Evolutionary conservation across 1,284 basidiomycete species (phyloP), one percentile per base, ranked within the genome.

Genomic region (Ustilago bromivora): DNA sequence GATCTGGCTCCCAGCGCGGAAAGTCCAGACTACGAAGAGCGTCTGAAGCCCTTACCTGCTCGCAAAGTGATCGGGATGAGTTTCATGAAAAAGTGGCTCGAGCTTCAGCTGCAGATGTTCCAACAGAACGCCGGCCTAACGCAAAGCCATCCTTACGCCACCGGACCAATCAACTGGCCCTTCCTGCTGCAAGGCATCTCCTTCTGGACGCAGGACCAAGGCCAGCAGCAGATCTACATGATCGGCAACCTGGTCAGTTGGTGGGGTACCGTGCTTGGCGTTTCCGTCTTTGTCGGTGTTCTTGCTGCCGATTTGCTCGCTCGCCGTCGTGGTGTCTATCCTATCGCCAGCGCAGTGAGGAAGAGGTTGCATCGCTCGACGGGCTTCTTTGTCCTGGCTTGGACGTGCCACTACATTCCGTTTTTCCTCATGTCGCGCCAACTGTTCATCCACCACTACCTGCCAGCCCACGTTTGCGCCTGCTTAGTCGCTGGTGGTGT

Each of bases 391-490:
- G 87, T 95, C 59, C 88, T 95, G 43, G 91, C 96, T 11, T 99
- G 97, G 97, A 92, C 91, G 8, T 94, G 93, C 74, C 97, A 99
- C 87, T 99, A 98, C 88, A 88, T 94, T 84, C 97, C 97, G 12
- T 99, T 99, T 90, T 99, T 94, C 91, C 89, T 98, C 40, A 98
- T 99, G 95, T 92, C 90, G 83, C 93, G 97, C 61, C 97, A 99
- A 86, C 90, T 96, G 38, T 85, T 85, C 90, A 89, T 99, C 46
- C 96, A 99, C 87, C 96, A 99, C 87, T 99, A 99, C 86, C 91
- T 99, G 9, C 96, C 96, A 6, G 87, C 88, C 17, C 87, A 88
- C 86, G 90, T 99, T 47, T 93, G 94, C 31, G 96, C 95, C 8
- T 92, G 94, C 15, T 89, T 99, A 64, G 91, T 97, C 55, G 94